These are phyloP conservation scores for Citrus cavaleriei DNA, from an alignment of 345 rosid genomes.

Conservation along the genomic window DNA sequence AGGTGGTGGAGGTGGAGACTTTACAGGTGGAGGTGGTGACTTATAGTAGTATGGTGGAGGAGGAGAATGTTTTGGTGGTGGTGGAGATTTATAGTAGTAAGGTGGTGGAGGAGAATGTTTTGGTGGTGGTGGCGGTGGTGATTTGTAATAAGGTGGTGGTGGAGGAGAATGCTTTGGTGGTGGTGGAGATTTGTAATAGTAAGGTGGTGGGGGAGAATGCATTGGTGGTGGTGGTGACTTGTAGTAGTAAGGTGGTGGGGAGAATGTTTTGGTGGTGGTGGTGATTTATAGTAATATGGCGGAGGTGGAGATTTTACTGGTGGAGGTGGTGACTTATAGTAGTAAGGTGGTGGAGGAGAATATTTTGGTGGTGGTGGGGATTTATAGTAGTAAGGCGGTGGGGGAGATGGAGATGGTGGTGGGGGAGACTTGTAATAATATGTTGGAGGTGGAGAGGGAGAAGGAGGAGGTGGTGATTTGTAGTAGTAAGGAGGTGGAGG, in stretches of 20 bases:
- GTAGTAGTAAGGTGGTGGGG: background rate
- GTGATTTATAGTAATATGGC: background rate
- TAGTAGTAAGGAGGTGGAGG: background rate
- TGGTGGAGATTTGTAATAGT: conserved; percentile 12
- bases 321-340: too few species aligned
- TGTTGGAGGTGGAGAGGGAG: background rate
- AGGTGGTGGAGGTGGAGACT: too few species aligned
- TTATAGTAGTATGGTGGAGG: too few species aligned
- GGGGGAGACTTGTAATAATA: too few species aligned
- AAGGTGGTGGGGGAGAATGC: conserved; percentile 3
- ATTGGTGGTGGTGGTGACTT: background rate
- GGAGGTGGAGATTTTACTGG: background rate
- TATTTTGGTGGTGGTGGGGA: too few species aligned
- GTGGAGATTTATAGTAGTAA: too few species aligned
- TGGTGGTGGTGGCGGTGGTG: background rate
- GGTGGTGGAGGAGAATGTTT: too few species aligned
- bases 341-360: background rate
- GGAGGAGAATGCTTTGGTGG: conserved; percentile 10
- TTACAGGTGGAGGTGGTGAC: too few species aligned
- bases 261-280: background rate
- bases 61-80: too few species aligned
- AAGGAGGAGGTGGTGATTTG: background rate
- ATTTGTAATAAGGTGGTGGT: conserved; percentile 6
- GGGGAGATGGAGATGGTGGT: background rate
- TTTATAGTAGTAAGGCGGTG: too few species aligned